Percentiles rank a stretch among this genome's conserved stretches.
Conservation (phyloP, 176 grass and related monocot genomes). For the Raddia guianensis region DNA sequence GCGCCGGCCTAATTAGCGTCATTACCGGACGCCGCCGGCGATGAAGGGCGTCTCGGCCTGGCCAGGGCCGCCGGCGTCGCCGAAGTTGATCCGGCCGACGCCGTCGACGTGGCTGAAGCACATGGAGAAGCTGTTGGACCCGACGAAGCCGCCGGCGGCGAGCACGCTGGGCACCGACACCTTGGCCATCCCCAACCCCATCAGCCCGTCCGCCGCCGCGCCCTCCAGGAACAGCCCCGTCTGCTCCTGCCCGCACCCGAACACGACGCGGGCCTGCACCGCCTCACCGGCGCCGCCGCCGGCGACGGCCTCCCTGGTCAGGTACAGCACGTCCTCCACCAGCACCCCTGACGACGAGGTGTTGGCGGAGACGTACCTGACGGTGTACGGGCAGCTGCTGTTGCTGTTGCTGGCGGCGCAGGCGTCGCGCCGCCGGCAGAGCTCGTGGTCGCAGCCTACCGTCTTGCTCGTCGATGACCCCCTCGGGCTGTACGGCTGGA, state of each 20-base stretch:
- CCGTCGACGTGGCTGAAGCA: conserved; percentile 74
- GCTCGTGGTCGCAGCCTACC: conserved; percentile 50
- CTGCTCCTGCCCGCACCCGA: conserved; percentile 87
- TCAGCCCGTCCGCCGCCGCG: conserved; percentile 50
- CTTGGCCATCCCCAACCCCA: conserved; percentile 69
- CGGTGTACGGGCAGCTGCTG: conserved; percentile 63
- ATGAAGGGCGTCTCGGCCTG: conserved; percentile 71
- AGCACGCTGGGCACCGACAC: conserved; percentile 67
- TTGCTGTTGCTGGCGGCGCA: conserved; percentile 43
- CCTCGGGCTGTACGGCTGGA: conserved; percentile 56
- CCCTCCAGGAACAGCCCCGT: conserved; percentile 47
- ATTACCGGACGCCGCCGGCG: neutral
- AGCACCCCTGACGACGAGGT: conserved; percentile 75
- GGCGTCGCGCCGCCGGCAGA: conserved; percentile 52
- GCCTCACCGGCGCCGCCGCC: neutral
- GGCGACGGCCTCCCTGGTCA: conserved; percentile 39
- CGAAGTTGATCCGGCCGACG: conserved; percentile 71
- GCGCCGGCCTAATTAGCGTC: no score
- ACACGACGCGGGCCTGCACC: conserved; percentile 53
- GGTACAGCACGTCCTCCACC: conserved; percentile 71
- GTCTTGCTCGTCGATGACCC: conserved; percentile 73
- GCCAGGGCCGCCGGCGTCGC: conserved; percentile 52
- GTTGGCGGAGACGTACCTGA: conserved; percentile 51
- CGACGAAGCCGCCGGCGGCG: conserved; percentile 30
- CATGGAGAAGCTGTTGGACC: conserved; percentile 78